These are phyloP conservation scores for Agaricus bisporus DNA, from an alignment of 768 basidiomycete genomes.

Conservation along the genomic window DNA sequence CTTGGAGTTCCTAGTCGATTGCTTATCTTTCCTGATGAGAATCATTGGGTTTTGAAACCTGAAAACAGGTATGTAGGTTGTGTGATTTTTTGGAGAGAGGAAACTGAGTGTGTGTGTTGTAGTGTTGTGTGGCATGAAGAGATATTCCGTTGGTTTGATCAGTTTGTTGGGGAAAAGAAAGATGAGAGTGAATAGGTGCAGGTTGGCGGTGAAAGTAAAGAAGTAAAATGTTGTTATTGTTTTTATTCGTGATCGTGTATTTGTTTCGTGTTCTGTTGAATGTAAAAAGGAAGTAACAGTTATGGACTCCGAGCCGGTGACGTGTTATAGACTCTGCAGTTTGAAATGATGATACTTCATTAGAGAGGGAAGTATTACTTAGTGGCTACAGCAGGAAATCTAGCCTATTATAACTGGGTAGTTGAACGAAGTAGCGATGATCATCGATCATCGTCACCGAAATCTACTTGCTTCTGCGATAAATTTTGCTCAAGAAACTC, in stretches of 20 bases:
- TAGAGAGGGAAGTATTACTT: too few species aligned
- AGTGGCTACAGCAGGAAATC: too few species aligned
- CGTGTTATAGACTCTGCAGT: too few species aligned
- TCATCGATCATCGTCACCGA: background rate
- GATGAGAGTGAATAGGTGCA: background rate
- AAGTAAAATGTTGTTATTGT: too few species aligned
- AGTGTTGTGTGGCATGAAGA: constrained; percentile 95
- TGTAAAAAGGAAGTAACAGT: too few species aligned
- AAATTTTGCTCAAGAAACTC: constrained; percentile 86
- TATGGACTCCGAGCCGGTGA: too few species aligned
- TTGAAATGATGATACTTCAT: too few species aligned
- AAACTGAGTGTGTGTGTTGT: background rate
- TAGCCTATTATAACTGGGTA: too few species aligned
- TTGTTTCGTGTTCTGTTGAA: too few species aligned
- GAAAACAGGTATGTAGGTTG: constrained; percentile 52
- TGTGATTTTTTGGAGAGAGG: background rate
- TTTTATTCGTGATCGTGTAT: too few species aligned
- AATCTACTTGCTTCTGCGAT: constrained; percentile 49
- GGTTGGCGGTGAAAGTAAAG: background rate
- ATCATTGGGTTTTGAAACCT: constrained; percentile 85
- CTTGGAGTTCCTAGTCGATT: constrained; percentile 67
- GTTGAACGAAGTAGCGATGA: too few species aligned
- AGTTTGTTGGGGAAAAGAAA: constrained; percentile 43
- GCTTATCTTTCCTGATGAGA: constrained; percentile 85
- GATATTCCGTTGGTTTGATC: constrained; percentile 85